Base-by-base conservation (phyloP, 73 alveolate species). In the Tetrahymena thermophila region DNA sequence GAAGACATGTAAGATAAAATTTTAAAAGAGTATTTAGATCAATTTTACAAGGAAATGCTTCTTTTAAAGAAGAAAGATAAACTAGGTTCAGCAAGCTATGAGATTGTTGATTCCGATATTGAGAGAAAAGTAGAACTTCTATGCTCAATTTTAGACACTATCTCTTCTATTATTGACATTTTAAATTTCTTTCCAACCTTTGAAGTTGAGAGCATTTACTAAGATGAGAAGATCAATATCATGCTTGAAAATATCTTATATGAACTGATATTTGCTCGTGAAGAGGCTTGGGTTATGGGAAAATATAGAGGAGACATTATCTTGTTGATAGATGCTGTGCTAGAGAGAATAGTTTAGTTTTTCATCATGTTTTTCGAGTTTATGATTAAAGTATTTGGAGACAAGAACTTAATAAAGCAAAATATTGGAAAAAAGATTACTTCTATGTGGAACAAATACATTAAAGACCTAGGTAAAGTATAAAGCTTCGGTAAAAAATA, bases 41-140 rank as follows among this genome's bases (percentile, higher is more conserved):
- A 31, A 71, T 71, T 28, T 31, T 71, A 71, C 23, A 71, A 71
- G 89, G 89, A 71, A 31, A n/a, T 71, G 35, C 37, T 71, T 4
- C 37, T 71, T n/a, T 71, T 71, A 71, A 71, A 71, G 89, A 71
- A 71, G 31, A 71, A 71, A 31, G 89, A 71, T 71, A 71, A 71
- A 21, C 37, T 71, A 1, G 89, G 89, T 34, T 71, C 89, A 0
- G 37, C 38, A 17, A 71, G 89, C 31, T 71, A 31, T 17, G 89
- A 71, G 11, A 71, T 71, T 23, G 89, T 71, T 71, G 89, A 71
- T 31, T 71, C 89, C 1, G 89, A 71, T 71, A 71, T 71, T 71
- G 89, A 71, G 89, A 71, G 89, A 71, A 71, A 71, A 71, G 89
- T 71, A 71, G 89, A 71, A 71, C 89, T 71, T 71, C 89, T 71